Conservation (phyloP, 495 filamentous ascomycete genomes). For the Pyrenopolyporus hunteri region DNA sequence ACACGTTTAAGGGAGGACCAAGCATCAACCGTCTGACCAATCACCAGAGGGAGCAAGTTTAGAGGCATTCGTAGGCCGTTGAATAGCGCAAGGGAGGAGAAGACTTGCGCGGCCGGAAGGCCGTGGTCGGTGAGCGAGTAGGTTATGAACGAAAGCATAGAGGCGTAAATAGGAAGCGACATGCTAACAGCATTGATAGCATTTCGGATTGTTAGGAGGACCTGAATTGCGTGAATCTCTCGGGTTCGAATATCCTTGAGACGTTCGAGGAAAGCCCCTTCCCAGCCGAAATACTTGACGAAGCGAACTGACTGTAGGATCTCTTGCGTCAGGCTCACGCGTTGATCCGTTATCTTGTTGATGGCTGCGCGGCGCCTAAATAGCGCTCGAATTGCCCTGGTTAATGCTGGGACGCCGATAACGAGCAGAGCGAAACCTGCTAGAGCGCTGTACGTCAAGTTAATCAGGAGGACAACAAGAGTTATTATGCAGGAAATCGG, state of each 20-base stretch:
- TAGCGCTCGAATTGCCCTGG: slow-evolving; percentile 71
- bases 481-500: slow-evolving; percentile 79
- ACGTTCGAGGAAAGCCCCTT: slow-evolving; percentile 80
- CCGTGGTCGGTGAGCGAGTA: slow-evolving; percentile 77
- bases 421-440: slow-evolving; percentile 85
- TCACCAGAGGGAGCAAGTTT: slow-evolving; percentile 84
- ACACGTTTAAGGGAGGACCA: slow-evolving; percentile 83
- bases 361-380: slow-evolving; percentile 74
- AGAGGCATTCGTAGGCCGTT: slow-evolving; percentile 88
- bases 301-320: slow-evolving; percentile 90
- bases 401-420: slow-evolving; percentile 75
- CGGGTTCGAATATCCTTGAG: slow-evolving; percentile 70
- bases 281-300: slow-evolving; percentile 97
- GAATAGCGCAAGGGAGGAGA: slow-evolving; percentile 92
- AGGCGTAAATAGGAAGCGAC: slow-evolving; percentile 86
- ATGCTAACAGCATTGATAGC: slow-evolving; percentile 77
- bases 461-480: slow-evolving; percentile 78
- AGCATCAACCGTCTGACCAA: slow-evolving; percentile 88
- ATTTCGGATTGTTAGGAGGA: slow-evolving; percentile 80
- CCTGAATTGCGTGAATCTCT: slow-evolving; percentile 80
- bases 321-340: slow-evolving; percentile 90
- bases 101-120: slow-evolving; percentile 77
- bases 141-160: slow-evolving; percentile 94
- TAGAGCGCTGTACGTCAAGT: slow-evolving; percentile 85
- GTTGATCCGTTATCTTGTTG: slow-evolving; percentile 90